A percentile compares a stretch with the other conserved stretches of the same genome.
phyloP scores from a whole-genome alignment of 2,329 filamentous ascomycete genomes.

The Clonostachys sp. region DNA sequence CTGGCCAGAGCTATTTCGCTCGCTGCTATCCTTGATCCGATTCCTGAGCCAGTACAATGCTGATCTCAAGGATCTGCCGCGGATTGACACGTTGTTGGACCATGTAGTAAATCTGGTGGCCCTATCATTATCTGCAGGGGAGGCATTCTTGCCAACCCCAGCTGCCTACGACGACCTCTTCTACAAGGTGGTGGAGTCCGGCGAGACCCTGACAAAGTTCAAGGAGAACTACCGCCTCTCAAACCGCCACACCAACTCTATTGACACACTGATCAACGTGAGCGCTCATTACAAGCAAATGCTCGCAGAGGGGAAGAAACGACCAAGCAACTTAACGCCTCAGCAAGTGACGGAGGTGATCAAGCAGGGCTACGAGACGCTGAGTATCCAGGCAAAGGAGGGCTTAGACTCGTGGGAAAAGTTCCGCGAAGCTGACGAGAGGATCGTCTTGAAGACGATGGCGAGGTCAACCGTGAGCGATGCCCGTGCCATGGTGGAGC shows the following conservation, averaged over 20 bases:
- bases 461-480: conserved; percentile 70
- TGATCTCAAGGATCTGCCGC: conserved; percentile 65
- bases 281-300: conserved; percentile 84
- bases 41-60: conserved; percentile 84
- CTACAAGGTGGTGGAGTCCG: conserved; percentile 94
- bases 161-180: conserved; percentile 93
- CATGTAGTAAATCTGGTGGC: conserved; percentile 79
- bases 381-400: conserved; percentile 86
- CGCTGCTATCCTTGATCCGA: conserved; percentile 78
- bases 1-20: conserved; percentile 93
- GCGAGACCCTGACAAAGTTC: conserved; percentile 78
- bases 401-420: conserved; percentile 81
- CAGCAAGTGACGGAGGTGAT: conserved; percentile 86
- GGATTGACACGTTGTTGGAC: conserved; percentile 71
- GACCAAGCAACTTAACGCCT: conserved; percentile 69
- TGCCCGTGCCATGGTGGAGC: conserved; percentile 45
- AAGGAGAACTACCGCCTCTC: conserved; percentile 67
- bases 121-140: conserved; percentile 78
- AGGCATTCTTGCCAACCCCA: conserved; percentile 84
- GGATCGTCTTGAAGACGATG: conserved; percentile 80
- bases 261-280: conserved; percentile 79
- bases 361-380: conserved; percentile 91
- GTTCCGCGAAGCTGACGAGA: conserved; percentile 84
- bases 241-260: conserved; percentile 61
- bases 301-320: conserved; percentile 53